Conservation (phyloP, 768 basidiomycete species). For the Thelephora ganbajun region DNA sequence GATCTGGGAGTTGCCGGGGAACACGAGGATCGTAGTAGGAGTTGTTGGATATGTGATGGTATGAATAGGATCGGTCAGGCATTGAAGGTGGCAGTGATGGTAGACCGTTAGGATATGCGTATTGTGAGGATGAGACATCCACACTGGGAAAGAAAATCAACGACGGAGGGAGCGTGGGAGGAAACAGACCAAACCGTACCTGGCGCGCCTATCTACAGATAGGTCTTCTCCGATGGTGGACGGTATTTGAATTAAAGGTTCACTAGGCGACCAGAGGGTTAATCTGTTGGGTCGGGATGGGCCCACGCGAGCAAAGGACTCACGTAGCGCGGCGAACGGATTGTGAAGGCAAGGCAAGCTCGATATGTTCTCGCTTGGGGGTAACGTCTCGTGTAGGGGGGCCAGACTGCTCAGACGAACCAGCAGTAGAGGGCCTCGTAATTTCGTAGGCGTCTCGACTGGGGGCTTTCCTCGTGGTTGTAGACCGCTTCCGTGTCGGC, state of each 20-base stretch:
- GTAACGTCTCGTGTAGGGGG: slow-evolving; percentile 57
- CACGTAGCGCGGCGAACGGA: slow-evolving; percentile 2
- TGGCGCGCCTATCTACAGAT: not conserved
- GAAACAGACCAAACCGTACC: not conserved
- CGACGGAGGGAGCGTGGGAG: not conserved
- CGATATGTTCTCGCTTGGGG: slow-evolving; percentile 35
- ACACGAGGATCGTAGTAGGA: not conserved
- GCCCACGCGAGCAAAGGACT: not conserved
- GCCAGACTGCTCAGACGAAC: slow-evolving; percentile 61
- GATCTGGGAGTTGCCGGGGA: not conserved
- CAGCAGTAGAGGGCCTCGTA: slow-evolving; percentile 60
- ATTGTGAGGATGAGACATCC: not conserved
- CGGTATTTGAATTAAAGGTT: not conserved
- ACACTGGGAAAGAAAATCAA: not conserved
- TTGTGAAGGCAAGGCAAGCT: slow-evolving; percentile 13
- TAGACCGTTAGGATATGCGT: not conserved
- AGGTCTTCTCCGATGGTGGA: not conserved
- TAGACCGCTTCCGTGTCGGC: slow-evolving; percentile 55
- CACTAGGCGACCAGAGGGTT: not conserved
- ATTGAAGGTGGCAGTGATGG: not conserved
- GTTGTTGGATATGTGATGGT: not conserved
- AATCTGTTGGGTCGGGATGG: not conserved
- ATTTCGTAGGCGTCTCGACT: slow-evolving; percentile 26
- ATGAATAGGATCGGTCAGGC: not conserved
- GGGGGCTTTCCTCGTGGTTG: slow-evolving; percentile 27